A percentile compares a stretch with the other conserved stretches of the same genome.
phyloP scores from a whole-genome alignment of 805 yeast species.

The Lachancea cidri region DNA sequence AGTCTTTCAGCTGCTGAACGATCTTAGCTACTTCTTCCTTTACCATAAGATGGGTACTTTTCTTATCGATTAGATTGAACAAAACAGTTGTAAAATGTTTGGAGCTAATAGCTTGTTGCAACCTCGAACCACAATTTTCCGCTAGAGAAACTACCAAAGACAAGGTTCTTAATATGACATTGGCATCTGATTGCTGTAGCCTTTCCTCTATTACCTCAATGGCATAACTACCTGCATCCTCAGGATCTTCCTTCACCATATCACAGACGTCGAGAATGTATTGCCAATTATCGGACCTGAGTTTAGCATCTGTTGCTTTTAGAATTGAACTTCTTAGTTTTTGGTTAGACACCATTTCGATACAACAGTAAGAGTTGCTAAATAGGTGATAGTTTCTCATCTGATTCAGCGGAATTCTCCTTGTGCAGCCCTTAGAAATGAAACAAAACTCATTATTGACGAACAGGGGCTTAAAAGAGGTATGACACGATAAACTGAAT shows the following conservation, averaged over 20 bases:
- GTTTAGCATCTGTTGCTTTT: conserved; percentile 60
- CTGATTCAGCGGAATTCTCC: too few species aligned
- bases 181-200: conserved; percentile 52
- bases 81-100: conserved; percentile 46
- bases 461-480: neutral
- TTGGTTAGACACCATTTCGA: conserved; percentile 2
- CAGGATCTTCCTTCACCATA: conserved; percentile 55
- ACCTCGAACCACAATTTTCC: conserved; percentile 71
- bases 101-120: conserved; percentile 58
- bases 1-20: conserved; percentile 56
- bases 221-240: conserved; percentile 41
- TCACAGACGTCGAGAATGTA: conserved; percentile 63
- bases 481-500: neutral
- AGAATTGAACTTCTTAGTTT: conserved; percentile 16
- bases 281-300: conserved; percentile 66
- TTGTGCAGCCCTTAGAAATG: too few species aligned
- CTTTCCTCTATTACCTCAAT: conserved; percentile 44
- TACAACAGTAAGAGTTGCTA: too few species aligned
- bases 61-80: conserved; percentile 46
- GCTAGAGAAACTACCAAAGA: conserved; percentile 56
- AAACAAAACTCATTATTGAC: too few species aligned
- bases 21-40: conserved; percentile 62
- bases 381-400: neutral
- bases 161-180: conserved; percentile 56
- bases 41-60: conserved; percentile 58